Evolutionary conservation across 2,329 filamentous ascomycete genomes (phyloP), one percentile per base, ranked within the genome.

Genomic region (Trichoderma atrobrunneum): DNA sequence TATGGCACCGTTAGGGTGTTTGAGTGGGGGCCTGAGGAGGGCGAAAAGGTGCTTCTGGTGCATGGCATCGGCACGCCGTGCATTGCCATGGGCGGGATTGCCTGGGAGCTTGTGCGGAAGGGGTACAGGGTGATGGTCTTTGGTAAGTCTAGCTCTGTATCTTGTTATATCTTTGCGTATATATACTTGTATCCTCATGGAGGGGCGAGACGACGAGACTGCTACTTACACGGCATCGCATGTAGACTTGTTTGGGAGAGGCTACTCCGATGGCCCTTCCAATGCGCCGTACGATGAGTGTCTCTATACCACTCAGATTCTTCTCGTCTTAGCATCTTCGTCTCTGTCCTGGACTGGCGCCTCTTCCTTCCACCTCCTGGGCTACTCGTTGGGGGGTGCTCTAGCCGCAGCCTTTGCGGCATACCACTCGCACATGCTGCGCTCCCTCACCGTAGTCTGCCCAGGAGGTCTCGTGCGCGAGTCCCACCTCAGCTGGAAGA

Each of bases 41-140:
- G 93, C 1, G 86, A 89, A 32, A 94, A 91, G 77, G 89, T 95
- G 1, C 82, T 97, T 16, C 83, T 97, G 30, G 82, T 97, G 18
- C 94, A 95, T 80, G 94, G 94, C 6, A 95, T 96, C 77, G 92
- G 90, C 64, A 96, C 93, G 7, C 93, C 94, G 0, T 90, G 90
- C 73, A 84, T 95, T 62, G 87, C 92, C 0, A 82, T 95, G 21
- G 90, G 89, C 2, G 86, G 88, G 56, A 79, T 96, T 43, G 92
- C 91, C 16, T 85, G 89, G 78, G 87, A 86, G 67, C 85, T 97
- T 66, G 92, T 88, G 1, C 82, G 83, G 7, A 85, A 84, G 71
- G 92, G 93, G 1, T 94, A 88, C 79, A 86, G 93, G 73, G 93
- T 97, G 2, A 91, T 97, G 87, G 82, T 95, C 1, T 94, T 95